phyloP scores from a whole-genome alignment of 495 filamentous ascomycete genomes.

The Podospora comata region DNA sequence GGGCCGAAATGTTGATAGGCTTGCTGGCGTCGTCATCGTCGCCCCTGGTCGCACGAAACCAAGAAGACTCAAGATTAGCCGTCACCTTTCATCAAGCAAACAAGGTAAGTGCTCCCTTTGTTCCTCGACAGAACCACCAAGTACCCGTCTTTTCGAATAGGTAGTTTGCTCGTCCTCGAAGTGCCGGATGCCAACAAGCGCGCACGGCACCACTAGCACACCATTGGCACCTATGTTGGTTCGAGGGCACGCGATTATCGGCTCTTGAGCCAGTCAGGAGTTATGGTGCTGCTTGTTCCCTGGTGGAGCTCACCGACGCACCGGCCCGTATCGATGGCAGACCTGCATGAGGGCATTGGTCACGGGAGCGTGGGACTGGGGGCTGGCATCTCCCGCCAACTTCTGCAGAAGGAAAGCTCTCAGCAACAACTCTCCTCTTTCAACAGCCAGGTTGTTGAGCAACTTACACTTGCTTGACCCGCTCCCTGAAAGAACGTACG shows the following conservation, averaged over 20 bases:
- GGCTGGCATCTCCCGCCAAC: not conserved
- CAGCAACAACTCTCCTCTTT: not conserved
- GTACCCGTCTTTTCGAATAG: not conserved
- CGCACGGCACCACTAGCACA: not conserved
- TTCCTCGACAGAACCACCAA: not conserved
- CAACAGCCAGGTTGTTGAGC: not conserved
- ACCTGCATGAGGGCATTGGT: slow-evolving; percentile 8
- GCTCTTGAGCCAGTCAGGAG: not conserved
- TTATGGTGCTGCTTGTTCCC: not conserved
- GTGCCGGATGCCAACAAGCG: not conserved
- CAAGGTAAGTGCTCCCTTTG: not conserved
- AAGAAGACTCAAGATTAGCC: not conserved
- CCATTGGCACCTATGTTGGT: not conserved
- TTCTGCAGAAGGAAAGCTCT: not conserved
- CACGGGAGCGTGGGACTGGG: not conserved
- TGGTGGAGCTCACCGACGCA: slow-evolving; percentile 6
- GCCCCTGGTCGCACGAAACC: not conserved
- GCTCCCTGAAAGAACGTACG: not conserved
- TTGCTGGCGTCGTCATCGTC: not conserved
- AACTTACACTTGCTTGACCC: not conserved
- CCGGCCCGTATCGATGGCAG: slow-evolving; percentile 13
- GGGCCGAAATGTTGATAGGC: not conserved
- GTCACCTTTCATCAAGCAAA: not conserved
- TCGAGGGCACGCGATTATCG: not conserved
- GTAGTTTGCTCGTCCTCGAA: not conserved